Base-by-base conservation (phyloP, 495 filamentous ascomycete species). In the Xylaria nigripes region DNA sequence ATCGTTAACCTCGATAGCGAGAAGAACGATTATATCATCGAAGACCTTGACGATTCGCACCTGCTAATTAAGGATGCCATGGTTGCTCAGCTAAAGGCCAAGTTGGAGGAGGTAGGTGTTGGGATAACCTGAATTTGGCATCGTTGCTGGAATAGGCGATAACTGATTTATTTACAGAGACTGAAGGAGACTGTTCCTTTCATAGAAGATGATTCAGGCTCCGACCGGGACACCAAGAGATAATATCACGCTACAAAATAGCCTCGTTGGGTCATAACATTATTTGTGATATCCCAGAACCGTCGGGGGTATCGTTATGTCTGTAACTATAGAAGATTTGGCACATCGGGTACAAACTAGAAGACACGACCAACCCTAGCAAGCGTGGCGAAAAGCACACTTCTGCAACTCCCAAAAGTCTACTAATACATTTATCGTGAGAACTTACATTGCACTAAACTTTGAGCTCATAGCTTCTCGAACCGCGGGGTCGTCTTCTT, bases 401-500 rank as follows among this genome's bases (percentile, higher is more conserved):
- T 19, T 40, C 40, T 27, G 48, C 24, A 32, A 13, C 40, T 40
- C 32, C 46, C 13, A 55, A 40, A 27, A 23, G 38, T 32, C 27
- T 56, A 50, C 12, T 21, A 48, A 34, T 48, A 56, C 45, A 55
- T 24, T 48, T 47, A 29, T 48, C 45, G 9, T 32, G 19, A 34
- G 13, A 36, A 43, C 10, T 22, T 13, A 42, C 23, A 19, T 22
- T 15, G 25, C 25, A 19, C 18, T 13, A 7, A 15, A 19, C 29
- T 40, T 27, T 22, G 12, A 47, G 16, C 36, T 62, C 75, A 97
- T 50, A 97, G 69, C 73, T 96, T 98, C 69, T 84, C 86, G 76
- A 95, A 98, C 9, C 71, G 87, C 10, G 89, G 83, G 60, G 82
- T 92, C 57, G 77, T 82, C 79, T 86, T 95, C 72, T 86, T 74